phyloP scores from a whole-genome alignment of 2,329 filamentous ascomycete species.

The Verticillium zaregamsianum region DNA sequence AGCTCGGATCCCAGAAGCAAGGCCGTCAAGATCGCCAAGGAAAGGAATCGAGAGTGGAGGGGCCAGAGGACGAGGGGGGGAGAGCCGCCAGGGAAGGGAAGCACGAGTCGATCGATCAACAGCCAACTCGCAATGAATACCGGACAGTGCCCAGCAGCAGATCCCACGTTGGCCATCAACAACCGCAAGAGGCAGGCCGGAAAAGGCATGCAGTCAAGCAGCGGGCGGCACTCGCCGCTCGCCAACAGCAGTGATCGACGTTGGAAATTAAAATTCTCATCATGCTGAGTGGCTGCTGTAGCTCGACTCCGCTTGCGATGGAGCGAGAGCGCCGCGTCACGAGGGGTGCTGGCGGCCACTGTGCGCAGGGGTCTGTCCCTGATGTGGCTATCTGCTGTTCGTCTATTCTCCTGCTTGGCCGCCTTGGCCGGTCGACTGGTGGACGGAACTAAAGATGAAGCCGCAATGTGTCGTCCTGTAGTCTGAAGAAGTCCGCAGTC shows the following conservation, averaged over 20 bases:
- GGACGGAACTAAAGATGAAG: background rate
- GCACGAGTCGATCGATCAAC: background rate
- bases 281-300: background rate
- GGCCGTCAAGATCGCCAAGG: background rate
- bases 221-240: slow-evolving; percentile 5
- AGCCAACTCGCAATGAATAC: background rate
- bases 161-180: background rate
- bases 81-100: background rate
- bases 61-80: background rate
- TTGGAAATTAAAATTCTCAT: slow-evolving; percentile 2
- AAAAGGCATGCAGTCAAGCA: background rate
- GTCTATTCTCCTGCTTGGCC: background rate
- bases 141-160: background rate
- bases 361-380: background rate
- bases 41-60: background rate
- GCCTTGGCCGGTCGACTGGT: background rate
- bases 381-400: background rate
- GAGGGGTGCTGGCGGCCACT: background rate
- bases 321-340: background rate
- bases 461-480: no score
- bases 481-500: no score
- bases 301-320: background rate
- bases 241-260: slow-evolving; percentile 9
- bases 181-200: background rate
- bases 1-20: background rate